Base-by-base conservation (phyloP, 331 rosid genomes). In the Spiraea crenata region DNA sequence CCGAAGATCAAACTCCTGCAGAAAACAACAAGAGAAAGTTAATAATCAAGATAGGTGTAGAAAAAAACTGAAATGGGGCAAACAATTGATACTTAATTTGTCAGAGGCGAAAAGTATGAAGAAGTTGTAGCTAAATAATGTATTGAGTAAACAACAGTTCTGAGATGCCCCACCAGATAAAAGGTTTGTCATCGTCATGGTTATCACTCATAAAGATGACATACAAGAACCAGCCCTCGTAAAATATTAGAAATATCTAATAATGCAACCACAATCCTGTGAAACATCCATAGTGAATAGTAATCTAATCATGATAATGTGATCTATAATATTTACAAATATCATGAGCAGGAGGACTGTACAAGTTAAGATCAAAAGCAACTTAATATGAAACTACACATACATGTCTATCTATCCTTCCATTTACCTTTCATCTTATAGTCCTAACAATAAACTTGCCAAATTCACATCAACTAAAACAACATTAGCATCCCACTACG, bases 1-100 rank as follows among this genome's bases (percentile, higher is more conserved):
- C 15, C 92, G 96, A 81, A 91, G 79, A 86, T 91, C 99, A 73
- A 91, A 84, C 79, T 91, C 97, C 99, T 91, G 72, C 63, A 42
- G 75, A 67, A 49, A 57, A 73, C 62, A 76, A 61, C 56, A 71
- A 59, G 63, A 60, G 69, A 70, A 62, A 73, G 73, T 74, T 77
- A 73, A 39, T 44, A 75, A 50, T 55, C 51, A 70, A 17, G 72
- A 55, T 19, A 51, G 5, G 56, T n/a, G 39, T 3, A 38, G 2
- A 35, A 5, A 70, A 70, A 0, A 17, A 47, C 20, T 39, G 40
- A 52, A 56, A 67, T 40, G 54, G 40, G 25, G 34, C 17, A 37
- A 39, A 38, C 42, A 10, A 41, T 19, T 17, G 16, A 67, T 40
- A 7, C 14, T 61, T 61, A 16, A 38, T 9, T 61, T 38, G 31